Base-by-base conservation (phyloP, 2,329 filamentous ascomycete species). In the Stachybotrys echinatus region DNA sequence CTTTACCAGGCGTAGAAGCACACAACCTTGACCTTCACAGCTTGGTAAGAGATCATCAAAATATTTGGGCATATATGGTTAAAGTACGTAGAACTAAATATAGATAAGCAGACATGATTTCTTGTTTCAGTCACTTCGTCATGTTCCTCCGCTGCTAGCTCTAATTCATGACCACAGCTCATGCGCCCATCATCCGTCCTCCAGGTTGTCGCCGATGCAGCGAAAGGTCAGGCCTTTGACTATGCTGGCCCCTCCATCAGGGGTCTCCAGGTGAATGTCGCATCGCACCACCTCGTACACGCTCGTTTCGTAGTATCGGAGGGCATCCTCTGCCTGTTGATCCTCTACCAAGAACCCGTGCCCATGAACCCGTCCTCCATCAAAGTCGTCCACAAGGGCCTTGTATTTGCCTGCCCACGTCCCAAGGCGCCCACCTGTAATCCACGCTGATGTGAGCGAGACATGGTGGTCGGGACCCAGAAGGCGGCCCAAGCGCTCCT, bases 371-470 rank as follows among this genome's bases (percentile, higher is more conserved):
- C 34, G 31, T 48, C 46, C 46, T 42, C 46, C 46, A 40, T 23
- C 19, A n/a, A 39, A 48, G 23, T 34, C 64, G 53, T 73, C 60
- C 12, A 72, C 56, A 7, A 74, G 50, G 1, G 69, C 70, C 19
- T 63, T 66, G 53, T 73, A 73, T 51, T 67, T 71, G 2, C 61
- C 63, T 5, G 50, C 64, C 70, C 70, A 73, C 3, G 58, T 64
- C 42, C 58, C 55, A 39, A 73, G 40, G 5, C 47, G 39, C 3
- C 64, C 69, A 18, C 65, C 63, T 3, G 42, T 47, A 5, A 72
- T 50, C 37, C 52, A 56, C 0, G 70, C 70, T 1, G 57, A 56
- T 27, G n/a, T 17, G 6, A 58, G 39, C 22, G 64, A 50, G 10
- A 48, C 12, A 1, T n/a, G n/a, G 18, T 63, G 63, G 21, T 59